These are phyloP conservation scores for Pelargonium nanum DNA, from an alignment of 345 rosid genomes.

Conservation along the genomic window DNA sequence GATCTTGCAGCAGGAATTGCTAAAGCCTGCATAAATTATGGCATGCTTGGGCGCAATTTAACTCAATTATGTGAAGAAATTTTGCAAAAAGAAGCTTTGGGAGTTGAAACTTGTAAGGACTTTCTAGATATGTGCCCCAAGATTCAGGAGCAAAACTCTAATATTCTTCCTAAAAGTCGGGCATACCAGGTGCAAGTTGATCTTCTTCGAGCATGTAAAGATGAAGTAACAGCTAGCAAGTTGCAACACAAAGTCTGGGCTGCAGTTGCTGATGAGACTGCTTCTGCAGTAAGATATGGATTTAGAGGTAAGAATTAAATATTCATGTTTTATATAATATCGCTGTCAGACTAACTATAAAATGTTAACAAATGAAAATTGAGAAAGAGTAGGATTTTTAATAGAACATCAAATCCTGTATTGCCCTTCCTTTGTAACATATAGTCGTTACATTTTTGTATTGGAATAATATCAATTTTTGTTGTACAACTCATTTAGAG, in stretches of 20 bases:
- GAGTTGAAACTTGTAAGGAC: constrained; percentile 55
- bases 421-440: neutral
- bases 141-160: constrained; percentile 71
- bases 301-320: constrained; percentile 54
- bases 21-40: constrained; percentile 76
- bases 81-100: constrained; percentile 52
- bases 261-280: constrained; percentile 96
- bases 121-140: constrained; percentile 59
- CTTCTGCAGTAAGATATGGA: constrained; percentile 83
- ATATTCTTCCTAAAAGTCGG: constrained; percentile 78
- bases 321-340: constrained; percentile 1
- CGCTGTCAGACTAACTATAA: neutral
- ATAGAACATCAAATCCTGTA: neutral
- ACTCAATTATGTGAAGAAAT: constrained; percentile 80
- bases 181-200: constrained; percentile 89
- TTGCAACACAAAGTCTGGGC: constrained; percentile 72
- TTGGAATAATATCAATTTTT: neutral
- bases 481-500: neutral
- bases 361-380: neutral
- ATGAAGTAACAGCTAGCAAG: constrained; percentile 44
- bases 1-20: constrained; percentile 95
- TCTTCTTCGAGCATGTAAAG: constrained; percentile 72
- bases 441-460: neutral
- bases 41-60: constrained; percentile 79
- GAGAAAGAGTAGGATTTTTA: constrained; percentile 1